Conservation (phyloP, 1,284 basidiomycete species). For the Puccinia triticina region DNA sequence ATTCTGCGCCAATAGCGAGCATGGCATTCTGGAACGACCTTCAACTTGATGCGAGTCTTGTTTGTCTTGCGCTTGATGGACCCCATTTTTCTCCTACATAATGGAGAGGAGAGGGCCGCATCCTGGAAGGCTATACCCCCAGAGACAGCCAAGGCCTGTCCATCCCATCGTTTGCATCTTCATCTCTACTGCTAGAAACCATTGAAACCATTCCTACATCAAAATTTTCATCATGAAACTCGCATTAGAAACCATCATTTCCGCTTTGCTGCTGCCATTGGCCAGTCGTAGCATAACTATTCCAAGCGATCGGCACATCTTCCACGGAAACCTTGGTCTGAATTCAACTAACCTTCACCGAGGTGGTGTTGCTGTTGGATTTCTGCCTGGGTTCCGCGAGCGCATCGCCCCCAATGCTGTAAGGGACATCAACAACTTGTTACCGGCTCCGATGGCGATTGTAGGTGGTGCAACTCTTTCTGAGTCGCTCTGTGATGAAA, state of each 20-base stretch:
- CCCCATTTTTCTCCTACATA: not conserved
- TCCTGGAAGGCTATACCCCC: not conserved
- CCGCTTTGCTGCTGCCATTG: conserved; percentile 13
- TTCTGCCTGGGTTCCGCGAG: conserved; percentile 42
- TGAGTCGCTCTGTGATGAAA: too few species aligned
- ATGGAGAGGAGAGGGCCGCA: not conserved
- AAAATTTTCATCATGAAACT: conserved; percentile 18
- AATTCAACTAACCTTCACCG: conserved; percentile 33
- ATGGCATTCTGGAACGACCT: conserved; percentile 11
- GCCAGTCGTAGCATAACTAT: not conserved
- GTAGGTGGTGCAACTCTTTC: conserved; percentile 26
- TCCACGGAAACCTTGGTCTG: conserved; percentile 30
- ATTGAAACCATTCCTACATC: not conserved
- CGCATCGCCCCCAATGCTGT: conserved; percentile 38
- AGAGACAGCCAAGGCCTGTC: not conserved
- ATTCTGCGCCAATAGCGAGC: conserved; percentile 3
- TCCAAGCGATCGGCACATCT: not conserved
- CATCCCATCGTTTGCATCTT: not conserved
- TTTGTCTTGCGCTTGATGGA: not conserved
- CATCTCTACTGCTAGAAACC: not conserved
- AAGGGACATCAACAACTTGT: conserved; percentile 31
- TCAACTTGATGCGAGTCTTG: too few species aligned
- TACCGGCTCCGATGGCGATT: conserved; percentile 49
- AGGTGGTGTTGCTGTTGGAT: conserved; percentile 42
- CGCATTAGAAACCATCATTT: not conserved